These are phyloP conservation scores for Saksenaea oblongispora DNA, from an alignment of 371 early-diverging fungal genomes.

Conservation along the genomic window DNA sequence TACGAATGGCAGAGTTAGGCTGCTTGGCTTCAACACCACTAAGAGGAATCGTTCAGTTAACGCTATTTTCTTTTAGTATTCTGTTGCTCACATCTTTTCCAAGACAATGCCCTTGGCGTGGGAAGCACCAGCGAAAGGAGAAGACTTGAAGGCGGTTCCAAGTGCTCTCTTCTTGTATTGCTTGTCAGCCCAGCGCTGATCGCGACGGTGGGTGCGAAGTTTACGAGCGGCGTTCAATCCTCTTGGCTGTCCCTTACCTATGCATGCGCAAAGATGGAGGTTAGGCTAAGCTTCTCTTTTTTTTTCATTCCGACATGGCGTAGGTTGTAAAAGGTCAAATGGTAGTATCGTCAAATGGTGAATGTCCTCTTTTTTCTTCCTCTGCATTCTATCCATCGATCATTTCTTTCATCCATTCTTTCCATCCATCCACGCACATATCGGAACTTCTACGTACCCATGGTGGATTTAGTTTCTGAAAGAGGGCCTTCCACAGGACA, in stretches of 20 bases:
- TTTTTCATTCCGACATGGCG: not conserved
- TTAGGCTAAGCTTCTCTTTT: not conserved
- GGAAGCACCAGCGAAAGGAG: slow-evolving; percentile 98
- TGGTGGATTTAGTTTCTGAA: slow-evolving; percentile 3
- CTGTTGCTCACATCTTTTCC: slow-evolving; percentile 95
- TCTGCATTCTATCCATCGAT: not conserved
- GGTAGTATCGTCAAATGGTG: not conserved
- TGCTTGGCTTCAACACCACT: slow-evolving; percentile 99
- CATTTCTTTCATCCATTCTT: not conserved
- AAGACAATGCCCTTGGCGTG: slow-evolving; percentile 99
- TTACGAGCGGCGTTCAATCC: slow-evolving; percentile 99
- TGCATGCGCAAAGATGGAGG: not conserved
- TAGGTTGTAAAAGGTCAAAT: not conserved
- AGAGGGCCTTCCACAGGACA: not conserved
- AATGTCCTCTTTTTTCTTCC: not conserved
- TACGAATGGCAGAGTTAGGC: slow-evolving; percentile 99
- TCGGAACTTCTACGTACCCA: not conserved
- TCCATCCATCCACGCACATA: not conserved
- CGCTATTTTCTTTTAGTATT: not conserved
- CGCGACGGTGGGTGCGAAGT: slow-evolving; percentile 95
- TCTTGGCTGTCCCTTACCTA: slow-evolving; percentile 93
- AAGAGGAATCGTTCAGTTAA: slow-evolving; percentile 6
- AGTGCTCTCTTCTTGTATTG: slow-evolving; percentile 98
- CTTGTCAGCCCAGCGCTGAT: slow-evolving; percentile 99
- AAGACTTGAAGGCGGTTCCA: slow-evolving; percentile 97